Evolutionary conservation across 306 rosid genomes (phyloP).

Genomic region (Abrus precatorius): DNA sequence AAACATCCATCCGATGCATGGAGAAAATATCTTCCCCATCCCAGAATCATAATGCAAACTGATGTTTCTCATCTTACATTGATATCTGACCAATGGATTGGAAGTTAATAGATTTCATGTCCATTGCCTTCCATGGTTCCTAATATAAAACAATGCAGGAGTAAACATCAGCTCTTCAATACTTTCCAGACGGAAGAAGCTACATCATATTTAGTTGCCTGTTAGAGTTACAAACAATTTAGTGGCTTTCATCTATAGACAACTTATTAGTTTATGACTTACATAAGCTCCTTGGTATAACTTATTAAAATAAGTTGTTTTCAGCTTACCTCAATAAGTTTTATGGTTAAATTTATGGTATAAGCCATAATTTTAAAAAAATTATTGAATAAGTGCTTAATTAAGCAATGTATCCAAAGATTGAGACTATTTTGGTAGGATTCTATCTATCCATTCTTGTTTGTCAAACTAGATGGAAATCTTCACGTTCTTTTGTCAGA

Average conservation of each 20-base stretch:
- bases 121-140: slow-evolving; percentile 9
- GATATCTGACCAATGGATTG: not conserved
- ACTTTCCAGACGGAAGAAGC: slow-evolving; percentile 5
- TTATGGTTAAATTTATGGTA: too few relatives aligned
- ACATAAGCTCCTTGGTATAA: too few relatives aligned
- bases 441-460: not conserved
- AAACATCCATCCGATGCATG: not conserved
- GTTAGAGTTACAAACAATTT: not conserved
- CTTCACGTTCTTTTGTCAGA: slow-evolving; percentile 14
- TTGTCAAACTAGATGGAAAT: slow-evolving; percentile 19
- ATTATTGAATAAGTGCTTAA: too few relatives aligned
- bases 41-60: slow-evolving; percentile 7
- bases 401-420: too few relatives aligned
- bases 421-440: not conserved
- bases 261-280: too few relatives aligned
- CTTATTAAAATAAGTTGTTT: too few relatives aligned
- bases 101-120: not conserved
- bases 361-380: too few relatives aligned
- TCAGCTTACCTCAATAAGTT: too few relatives aligned
- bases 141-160: slow-evolving; percentile 23
- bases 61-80: slow-evolving; percentile 23
- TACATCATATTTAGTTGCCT: not conserved
- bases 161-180: not conserved
- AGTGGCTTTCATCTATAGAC: slow-evolving; percentile 6
- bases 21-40: not conserved